These are phyloP conservation scores for Rhynchospora pubera DNA, from an alignment of 176 grass and related monocot species.

Conservation along the genomic window DNA sequence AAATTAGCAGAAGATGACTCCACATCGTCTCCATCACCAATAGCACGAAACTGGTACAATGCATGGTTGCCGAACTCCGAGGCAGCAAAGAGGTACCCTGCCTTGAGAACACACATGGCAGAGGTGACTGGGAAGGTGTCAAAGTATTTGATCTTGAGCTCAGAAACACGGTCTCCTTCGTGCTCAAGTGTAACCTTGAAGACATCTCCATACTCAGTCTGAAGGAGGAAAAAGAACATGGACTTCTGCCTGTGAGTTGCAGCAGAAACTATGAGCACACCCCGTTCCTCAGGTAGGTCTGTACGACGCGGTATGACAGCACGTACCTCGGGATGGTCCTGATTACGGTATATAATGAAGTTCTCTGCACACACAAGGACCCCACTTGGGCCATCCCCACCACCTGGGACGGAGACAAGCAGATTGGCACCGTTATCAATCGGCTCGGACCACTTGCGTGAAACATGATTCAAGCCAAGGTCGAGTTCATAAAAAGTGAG, in stretches of 20 bases:
- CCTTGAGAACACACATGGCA: conserved; percentile 67
- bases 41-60: conserved; percentile 86
- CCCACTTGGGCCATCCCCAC: conserved; percentile 71
- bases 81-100: conserved; percentile 72
- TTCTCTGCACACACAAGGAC: conserved; percentile 91
- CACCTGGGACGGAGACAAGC: conserved; percentile 84
- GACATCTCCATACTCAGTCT: conserved; percentile 88
- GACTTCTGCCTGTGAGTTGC: conserved; percentile 85
- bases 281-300: conserved; percentile 84
- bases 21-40: conserved; percentile 80
- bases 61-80: conserved; percentile 90
- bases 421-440: conserved; percentile 89
- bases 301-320: conserved; percentile 89
- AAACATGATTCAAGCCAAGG: conserved; percentile 87
- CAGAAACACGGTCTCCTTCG: conserved; percentile 48
- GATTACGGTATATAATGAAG: conserved; percentile 90
- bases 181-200: conserved; percentile 84
- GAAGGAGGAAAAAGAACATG: conserved; percentile 86
- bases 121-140: conserved; percentile 84
- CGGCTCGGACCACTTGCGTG: conserved; percentile 82
- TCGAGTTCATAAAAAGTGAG: conserved; percentile 99
- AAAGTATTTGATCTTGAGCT: conserved; percentile 98
- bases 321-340: conserved; percentile 84
- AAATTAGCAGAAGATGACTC: conserved; percentile 82
- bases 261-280: conserved; percentile 91